Evolutionary conservation across 306 rosid species (phyloP), one percentile per base, ranked within the genome.

Genomic region (Fragaria nilgerrensis): DNA sequence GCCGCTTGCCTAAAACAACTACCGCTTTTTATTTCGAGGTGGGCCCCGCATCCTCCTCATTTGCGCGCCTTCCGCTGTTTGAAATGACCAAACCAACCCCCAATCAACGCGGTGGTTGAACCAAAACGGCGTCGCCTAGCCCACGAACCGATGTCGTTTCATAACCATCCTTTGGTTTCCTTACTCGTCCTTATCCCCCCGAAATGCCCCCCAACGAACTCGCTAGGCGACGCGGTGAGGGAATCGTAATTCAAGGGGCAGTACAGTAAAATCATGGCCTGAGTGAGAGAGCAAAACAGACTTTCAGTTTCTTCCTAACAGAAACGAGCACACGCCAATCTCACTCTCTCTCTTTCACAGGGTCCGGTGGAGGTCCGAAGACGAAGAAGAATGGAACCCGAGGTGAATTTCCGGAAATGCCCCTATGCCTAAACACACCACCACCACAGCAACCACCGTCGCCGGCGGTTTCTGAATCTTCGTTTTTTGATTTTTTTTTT

Each of bases 381-480:
- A 16, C 37, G 39, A 63, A 76, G 25, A 17, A 11, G 44, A 6
- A 39, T 7, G 23, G 83, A 88, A 67, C 71, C 87, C 43, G 86
- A 84, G 87, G 94, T 89, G 44, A 79, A 70, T 49, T 70, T 48
- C 77, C 62, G 9, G 37, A 73, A 27, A 32, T 53, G 8, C 6
- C 67, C 44, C 25, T 70, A 0, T 20, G 20, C 70, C 44, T 6
- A 39, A 6, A 52, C 17, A 7, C 7, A 23, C 22, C 37, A 19
- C 49, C 7, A 53, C 78, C 73, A 6, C 67, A 69, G 9, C 62
- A 69, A 19, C 65, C 50, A 5, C 68, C 75, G 12, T 20, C 71
- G 12, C 68, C 73, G 44, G 59, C 15, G 63, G 10, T 56, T 56
- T 39, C 43, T 45, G 27, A 7, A 17, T 52, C 48, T 27, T 19